These are phyloP conservation scores for Brachypodium distachyon DNA, from an alignment of 202 grass and related monocot species.

Conservation along the genomic window DNA sequence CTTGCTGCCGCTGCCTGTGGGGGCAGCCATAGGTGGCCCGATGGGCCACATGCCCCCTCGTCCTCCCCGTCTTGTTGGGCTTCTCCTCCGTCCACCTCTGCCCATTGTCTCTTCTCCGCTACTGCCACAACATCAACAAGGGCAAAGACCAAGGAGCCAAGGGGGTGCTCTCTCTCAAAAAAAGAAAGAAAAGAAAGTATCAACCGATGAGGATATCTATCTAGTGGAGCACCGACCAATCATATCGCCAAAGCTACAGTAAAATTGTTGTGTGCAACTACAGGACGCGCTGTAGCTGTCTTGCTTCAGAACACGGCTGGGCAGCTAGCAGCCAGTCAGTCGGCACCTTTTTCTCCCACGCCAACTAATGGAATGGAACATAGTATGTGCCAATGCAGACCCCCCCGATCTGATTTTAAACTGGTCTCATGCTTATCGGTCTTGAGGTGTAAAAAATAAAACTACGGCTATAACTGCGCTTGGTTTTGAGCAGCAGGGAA, in stretches of 20 bases:
- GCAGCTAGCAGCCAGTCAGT: too few relatives aligned
- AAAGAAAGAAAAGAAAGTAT: too few relatives aligned
- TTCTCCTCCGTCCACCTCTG: background rate
- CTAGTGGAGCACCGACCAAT: background rate
- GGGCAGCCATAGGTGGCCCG: constrained; percentile 26
- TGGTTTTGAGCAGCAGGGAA: too few relatives aligned
- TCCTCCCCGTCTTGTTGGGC: background rate
- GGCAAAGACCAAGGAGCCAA: background rate
- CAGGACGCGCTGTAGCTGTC: background rate
- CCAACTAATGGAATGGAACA: background rate
- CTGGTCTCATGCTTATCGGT: too few relatives aligned
- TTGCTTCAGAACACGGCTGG: background rate
- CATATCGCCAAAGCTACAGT: background rate
- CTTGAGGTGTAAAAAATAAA: background rate
- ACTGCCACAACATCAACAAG: too few relatives aligned
- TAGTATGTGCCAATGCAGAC: background rate
- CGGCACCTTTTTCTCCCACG: background rate
- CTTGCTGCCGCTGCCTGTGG: constrained; percentile 24
- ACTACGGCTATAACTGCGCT: background rate
- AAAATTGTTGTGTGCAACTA: background rate
- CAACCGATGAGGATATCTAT: too few relatives aligned
- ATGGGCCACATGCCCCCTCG: background rate
- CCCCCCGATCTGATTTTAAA: background rate
- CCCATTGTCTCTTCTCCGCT: background rate
- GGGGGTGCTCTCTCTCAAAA: too few relatives aligned